These are phyloP conservation scores for Botrytis tulipae DNA, from an alignment of 2,329 filamentous ascomycete genomes.

Conservation along the genomic window DNA sequence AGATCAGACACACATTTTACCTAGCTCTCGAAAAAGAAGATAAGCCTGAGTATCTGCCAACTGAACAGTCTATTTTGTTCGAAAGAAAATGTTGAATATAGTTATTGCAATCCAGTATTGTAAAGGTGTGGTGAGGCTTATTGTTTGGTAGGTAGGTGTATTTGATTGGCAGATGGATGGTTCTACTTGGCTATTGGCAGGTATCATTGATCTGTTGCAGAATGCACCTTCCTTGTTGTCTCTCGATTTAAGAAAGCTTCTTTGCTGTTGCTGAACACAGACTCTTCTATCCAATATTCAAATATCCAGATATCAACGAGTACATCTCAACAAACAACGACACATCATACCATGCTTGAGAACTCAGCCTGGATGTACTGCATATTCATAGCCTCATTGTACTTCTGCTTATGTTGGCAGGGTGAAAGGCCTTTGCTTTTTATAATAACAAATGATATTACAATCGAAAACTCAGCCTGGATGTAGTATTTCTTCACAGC, in stretches of 20 bases:
- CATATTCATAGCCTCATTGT: background rate
- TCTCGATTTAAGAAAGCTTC: background rate
- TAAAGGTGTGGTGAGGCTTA: background rate
- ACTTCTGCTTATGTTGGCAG: background rate
- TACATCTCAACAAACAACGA: background rate
- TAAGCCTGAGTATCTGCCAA: too few species aligned
- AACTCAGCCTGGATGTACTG: background rate
- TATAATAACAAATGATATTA: too few species aligned
- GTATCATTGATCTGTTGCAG: rapidly evolving
- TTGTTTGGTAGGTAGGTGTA: background rate
- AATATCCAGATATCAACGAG: background rate
- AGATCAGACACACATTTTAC: too few species aligned
- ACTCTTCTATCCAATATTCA: background rate
- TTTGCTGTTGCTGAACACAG: background rate
- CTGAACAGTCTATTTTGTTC: too few species aligned
- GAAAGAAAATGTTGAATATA: background rate
- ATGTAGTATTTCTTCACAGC: background rate
- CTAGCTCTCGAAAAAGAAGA: too few species aligned
- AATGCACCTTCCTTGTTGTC: background rate
- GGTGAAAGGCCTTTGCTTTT: too few species aligned
- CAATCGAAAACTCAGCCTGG: background rate
- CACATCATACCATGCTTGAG: background rate
- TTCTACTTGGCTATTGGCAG: background rate
- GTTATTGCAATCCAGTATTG: background rate
- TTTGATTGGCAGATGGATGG: background rate